Conservation (phyloP, 305 asterid species). For the Stenogyne calaminthoides region DNA sequence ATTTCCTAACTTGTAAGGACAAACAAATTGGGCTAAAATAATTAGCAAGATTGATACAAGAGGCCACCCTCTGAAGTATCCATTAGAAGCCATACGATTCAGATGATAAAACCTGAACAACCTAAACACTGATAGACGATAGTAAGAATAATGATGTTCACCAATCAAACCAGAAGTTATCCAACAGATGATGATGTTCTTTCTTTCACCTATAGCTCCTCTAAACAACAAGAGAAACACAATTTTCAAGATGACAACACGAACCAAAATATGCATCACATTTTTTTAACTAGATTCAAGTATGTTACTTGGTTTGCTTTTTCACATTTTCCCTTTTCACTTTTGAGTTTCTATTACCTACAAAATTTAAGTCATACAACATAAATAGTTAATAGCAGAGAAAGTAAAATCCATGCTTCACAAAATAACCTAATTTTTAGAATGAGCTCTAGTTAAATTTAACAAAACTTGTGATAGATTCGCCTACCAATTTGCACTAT, state of each 20-base stretch:
- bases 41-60: background rate
- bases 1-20: background rate
- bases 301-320: background rate
- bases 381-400: background rate
- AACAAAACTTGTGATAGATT: background rate
- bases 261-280: background rate
- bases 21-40: background rate
- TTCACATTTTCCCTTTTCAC: background rate
- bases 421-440: background rate
- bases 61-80: background rate
- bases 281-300: background rate
- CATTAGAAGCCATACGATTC: background rate
- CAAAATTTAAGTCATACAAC: background rate
- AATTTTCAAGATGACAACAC: background rate
- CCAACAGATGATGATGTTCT: background rate
- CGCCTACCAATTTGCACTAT: background rate
- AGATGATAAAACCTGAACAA: background rate
- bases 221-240: conserved; percentile 5
- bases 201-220: conserved; percentile 3
- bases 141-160: background rate
- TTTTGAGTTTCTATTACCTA: background rate
- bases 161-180: conserved; percentile 5
- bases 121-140: background rate
- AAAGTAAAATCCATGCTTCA: background rate
- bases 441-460: background rate